These are phyloP conservation scores for Eimeria nieschulzi DNA, from an alignment of 169 alveolate species.

Conservation along the genomic window DNA sequence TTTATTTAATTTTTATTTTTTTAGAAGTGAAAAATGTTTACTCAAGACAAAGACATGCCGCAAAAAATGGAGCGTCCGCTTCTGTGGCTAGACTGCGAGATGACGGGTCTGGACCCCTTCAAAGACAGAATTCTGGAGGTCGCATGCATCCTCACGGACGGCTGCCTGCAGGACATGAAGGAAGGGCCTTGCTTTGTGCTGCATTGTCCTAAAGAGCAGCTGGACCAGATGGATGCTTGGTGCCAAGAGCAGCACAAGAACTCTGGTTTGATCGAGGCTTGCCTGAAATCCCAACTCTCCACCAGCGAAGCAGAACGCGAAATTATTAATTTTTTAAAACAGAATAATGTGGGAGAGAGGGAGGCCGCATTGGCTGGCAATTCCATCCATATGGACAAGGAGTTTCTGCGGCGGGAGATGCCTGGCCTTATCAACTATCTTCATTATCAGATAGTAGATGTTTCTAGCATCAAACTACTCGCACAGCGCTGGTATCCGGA, in stretches of 20 bases:
- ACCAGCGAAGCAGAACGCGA: slow-evolving; percentile 81
- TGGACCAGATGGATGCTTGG: slow-evolving; percentile 85
- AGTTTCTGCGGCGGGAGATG: slow-evolving; percentile 84
- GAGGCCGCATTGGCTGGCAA: slow-evolving; percentile 84
- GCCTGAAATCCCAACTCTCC: slow-evolving; percentile 76
- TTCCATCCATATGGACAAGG: slow-evolving; percentile 83
- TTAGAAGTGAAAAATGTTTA: too few species aligned
- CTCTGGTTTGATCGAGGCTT: slow-evolving; percentile 82
- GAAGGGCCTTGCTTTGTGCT: slow-evolving; percentile 85
- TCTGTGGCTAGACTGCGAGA: slow-evolving; percentile 88
- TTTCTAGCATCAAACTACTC: slow-evolving; percentile 82
- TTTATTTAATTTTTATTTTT: too few species aligned
- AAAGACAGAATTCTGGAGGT: slow-evolving; percentile 84
- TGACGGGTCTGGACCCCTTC: slow-evolving; percentile 85
- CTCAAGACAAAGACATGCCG: not conserved
- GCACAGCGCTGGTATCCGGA: slow-evolving; percentile 79
- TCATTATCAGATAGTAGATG: slow-evolving; percentile 84
- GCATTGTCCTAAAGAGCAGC: slow-evolving; percentile 78
- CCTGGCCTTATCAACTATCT: slow-evolving; percentile 78
- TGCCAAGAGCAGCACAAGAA: slow-evolving; percentile 81
- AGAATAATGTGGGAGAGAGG: slow-evolving; percentile 57
- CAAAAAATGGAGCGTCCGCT: slow-evolving; percentile 51
- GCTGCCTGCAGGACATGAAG: slow-evolving; percentile 61
- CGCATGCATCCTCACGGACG: slow-evolving; percentile 87
- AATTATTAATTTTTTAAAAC: slow-evolving; percentile 45